These are phyloP conservation scores for Magnolia officinalis DNA, from an alignment of 164 flowering plant genomes.

Conservation along the genomic window DNA sequence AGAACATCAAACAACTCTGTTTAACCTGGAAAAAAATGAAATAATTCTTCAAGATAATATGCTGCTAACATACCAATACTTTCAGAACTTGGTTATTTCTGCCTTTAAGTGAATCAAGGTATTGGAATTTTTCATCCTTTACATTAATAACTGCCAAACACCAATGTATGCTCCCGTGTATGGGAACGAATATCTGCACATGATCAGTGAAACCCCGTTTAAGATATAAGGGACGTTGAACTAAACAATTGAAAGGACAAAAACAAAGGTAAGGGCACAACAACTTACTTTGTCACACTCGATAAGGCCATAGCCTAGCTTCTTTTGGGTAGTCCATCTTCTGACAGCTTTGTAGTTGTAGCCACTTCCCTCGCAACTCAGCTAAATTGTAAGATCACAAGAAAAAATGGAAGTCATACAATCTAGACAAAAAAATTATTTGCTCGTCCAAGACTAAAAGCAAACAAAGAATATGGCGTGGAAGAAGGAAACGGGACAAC, in stretches of 20 bases:
- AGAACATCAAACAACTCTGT: background rate
- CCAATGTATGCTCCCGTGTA: constrained; percentile 88
- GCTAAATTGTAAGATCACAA: constrained; percentile 28
- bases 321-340: constrained; percentile 77
- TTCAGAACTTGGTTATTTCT: constrained; percentile 49
- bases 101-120: constrained; percentile 89
- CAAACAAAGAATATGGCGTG: background rate
- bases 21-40: background rate
- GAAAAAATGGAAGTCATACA: background rate
- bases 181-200: constrained; percentile 84
- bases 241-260: background rate
- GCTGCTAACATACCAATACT: constrained; percentile 51
- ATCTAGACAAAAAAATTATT: background rate
- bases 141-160: constrained; percentile 80
- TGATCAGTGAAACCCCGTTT: constrained; percentile 10
- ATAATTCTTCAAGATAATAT: background rate
- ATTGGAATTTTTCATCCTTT: constrained; percentile 81
- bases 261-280: background rate
- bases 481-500: background rate
- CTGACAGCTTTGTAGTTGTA: constrained; percentile 77
- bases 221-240: background rate
- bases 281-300: constrained; percentile 86
- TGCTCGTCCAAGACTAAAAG: background rate
- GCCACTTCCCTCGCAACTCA: constrained; percentile 46
- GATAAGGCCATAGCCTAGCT: constrained; percentile 72